Evolutionary conservation across 208 protist species (phyloP).

Genomic region (Blechomonas ayalai): DNA sequence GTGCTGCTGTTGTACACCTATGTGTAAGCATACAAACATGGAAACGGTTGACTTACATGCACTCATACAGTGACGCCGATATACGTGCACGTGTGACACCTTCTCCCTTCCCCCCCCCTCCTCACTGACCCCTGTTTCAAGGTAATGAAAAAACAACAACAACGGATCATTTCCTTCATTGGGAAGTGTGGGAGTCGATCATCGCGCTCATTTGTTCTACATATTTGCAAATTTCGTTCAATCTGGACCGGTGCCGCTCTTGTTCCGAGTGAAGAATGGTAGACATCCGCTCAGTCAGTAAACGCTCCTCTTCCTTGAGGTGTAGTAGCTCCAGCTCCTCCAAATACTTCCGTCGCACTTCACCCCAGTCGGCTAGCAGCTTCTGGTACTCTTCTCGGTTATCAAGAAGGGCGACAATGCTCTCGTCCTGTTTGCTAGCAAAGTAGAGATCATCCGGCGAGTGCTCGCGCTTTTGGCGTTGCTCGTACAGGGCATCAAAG

Average conservation of each 20-base stretch:
- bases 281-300: slow-evolving; percentile 31
- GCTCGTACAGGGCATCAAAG: slow-evolving; percentile 64
- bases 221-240: slow-evolving; percentile 69
- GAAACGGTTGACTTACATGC: not conserved
- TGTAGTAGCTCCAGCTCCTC: slow-evolving; percentile 73
- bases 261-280: slow-evolving; percentile 55
- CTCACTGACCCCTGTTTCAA: too few relatives aligned
- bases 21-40: slow-evolving; percentile 1
- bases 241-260: slow-evolving; percentile 42
- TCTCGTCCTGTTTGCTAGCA: slow-evolving; percentile 22
- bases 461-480: slow-evolving; percentile 47
- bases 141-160: too few relatives aligned
- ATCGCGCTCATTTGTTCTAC: slow-evolving; percentile 27
- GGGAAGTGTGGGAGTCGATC: slow-evolving; percentile 12
- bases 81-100: too few relatives aligned
- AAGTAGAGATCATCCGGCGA: slow-evolving; percentile 32
- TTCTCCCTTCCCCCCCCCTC: too few relatives aligned
- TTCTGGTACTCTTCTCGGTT: slow-evolving; percentile 82
- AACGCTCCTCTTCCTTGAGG: slow-evolving; percentile 56
- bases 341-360: slow-evolving; percentile 59
- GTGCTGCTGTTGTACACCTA: too few relatives aligned
- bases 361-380: slow-evolving; percentile 70
- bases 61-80: not conserved
- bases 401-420: slow-evolving; percentile 38
- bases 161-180: too few relatives aligned